Conservation (phyloP, 202 grass and related monocot genomes). For the Hordeum pubiflorum region DNA sequence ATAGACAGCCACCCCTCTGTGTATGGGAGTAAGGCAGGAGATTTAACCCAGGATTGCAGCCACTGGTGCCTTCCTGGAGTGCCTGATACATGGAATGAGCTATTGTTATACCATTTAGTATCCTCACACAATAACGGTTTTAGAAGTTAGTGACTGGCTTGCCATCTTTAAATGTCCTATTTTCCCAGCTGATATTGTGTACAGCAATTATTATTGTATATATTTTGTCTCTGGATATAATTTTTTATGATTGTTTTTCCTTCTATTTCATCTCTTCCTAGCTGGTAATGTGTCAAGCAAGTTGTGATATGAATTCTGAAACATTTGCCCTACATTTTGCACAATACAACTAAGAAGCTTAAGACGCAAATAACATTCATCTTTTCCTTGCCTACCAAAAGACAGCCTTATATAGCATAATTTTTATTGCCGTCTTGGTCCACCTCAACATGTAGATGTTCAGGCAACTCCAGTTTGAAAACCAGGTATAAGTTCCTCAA, state of each 20-base stretch:
- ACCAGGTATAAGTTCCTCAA: not conserved
- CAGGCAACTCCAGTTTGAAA: constrained; percentile 6
- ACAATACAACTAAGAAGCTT: not conserved
- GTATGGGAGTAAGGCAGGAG: constrained; percentile 45
- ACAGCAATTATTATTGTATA: no score
- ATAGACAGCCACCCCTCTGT: constrained; percentile 82
- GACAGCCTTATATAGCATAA: not conserved
- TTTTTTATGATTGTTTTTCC: not conserved
- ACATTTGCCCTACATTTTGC: not conserved
- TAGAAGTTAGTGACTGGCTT: constrained; percentile 5
- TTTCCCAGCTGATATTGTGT: not conserved
- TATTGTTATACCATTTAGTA: constrained; percentile 61
- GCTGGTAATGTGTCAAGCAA: not conserved
- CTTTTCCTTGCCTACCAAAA: not conserved
- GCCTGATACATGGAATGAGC: constrained; percentile 82
- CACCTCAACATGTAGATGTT: not conserved
- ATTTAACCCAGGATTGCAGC: constrained; percentile 70
- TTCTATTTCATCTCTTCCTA: not conserved
- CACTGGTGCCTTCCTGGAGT: constrained; percentile 95
- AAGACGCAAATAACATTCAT: not conserved
- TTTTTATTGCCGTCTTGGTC: not conserved
- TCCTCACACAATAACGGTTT: constrained; percentile 26
- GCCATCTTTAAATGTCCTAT: not conserved
- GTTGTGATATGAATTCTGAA: not conserved
- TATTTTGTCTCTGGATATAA: constrained; percentile 7